Base-by-base conservation (phyloP, 1,284 basidiomycete species). In the Entoloma clypeatum region DNA sequence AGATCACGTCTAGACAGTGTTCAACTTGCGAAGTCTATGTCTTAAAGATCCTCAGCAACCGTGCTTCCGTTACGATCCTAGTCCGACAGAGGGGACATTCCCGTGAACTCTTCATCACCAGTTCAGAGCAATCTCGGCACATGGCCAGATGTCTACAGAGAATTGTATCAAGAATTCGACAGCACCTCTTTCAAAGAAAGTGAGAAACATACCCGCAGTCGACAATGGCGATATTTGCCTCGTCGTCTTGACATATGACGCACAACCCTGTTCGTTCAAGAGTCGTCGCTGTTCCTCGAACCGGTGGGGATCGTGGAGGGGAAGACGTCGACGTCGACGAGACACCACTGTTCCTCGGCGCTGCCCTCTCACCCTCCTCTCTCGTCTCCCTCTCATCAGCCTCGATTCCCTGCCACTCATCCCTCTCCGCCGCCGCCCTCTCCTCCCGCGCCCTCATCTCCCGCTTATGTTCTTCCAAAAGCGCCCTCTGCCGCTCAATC, bases 1-100 rank as follows among this genome's bases (percentile, higher is more conserved):
- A n/a, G n/a, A n/a, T n/a, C n/a, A n/a, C n/a, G n/a, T n/a, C n/a
- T n/a, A n/a, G n/a, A n/a, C n/a, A n/a, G n/a, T n/a, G n/a, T n/a
- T n/a, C n/a, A n/a, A n/a, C n/a, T n/a, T n/a, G n/a, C n/a, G n/a
- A n/a, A n/a, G 27, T 32, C 41, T 60, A 83, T 4, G 81, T 69
- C 68, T 78, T 86, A 66, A 83, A 89, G 44, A 93, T 91, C 43
- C 90, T 73, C 40, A 93, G 71, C 25, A 93, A 66, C 17, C 90
- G 72, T 33, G 79, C 77, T 55, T 87, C 84, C 0, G 86, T 89
- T 21, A 92, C 80, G 35, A 92, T 92, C 40, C 89, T 73, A 4
- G 89, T 92, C 43, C 90, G 71, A 61, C 90, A 93, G 7, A 93
- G 67, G 0, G 90, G 90, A 52, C 90, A 93, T 61, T 92, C 90